phyloP scores from a whole-genome alignment of 139 green algal species.

The Auxenochlorella protothecoides region DNA sequence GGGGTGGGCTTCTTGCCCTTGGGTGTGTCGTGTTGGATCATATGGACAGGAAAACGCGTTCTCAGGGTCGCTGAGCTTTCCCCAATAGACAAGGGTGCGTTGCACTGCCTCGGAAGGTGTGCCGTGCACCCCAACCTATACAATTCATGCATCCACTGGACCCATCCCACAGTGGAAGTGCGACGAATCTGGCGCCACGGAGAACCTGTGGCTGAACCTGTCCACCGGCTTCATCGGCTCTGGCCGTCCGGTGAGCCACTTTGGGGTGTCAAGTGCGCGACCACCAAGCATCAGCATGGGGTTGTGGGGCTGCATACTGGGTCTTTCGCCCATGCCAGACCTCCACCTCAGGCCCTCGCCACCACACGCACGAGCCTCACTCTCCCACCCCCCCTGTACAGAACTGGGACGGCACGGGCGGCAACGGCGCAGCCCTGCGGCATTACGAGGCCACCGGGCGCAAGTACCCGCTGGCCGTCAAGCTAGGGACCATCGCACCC shows the following conservation, averaged over 20 bases:
- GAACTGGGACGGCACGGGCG: slow-evolving; percentile 77
- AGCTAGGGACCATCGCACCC: slow-evolving; percentile 95
- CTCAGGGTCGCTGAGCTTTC: no score
- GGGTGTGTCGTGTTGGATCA: neutral
- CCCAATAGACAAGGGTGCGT: neutral
- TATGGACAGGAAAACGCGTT: neutral
- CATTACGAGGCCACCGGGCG: slow-evolving; percentile 81
- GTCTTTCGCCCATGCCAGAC: no score
- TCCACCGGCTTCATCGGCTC: slow-evolving; percentile 90
- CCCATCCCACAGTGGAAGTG: slow-evolving; percentile 68
- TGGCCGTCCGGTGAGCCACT: slow-evolving; percentile 49
- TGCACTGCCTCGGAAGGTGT: neutral
- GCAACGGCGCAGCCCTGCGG: slow-evolving; percentile 80
- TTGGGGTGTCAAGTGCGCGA: no score
- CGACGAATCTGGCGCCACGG: slow-evolving; percentile 70
- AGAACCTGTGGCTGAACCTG: slow-evolving; percentile 99
- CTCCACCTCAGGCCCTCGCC: no score
- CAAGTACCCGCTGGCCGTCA: slow-evolving; percentile 83
- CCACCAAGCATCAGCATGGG: no score
- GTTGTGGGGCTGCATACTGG: no score
- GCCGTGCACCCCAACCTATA: neutral
- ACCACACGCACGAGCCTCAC: neutral
- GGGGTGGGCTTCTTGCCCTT: no score
- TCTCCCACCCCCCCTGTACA: slow-evolving; percentile 14
- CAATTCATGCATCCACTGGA: neutral